phyloP scores from a whole-genome alignment of 768 basidiomycete genomes.

The Pluteus cervinus region DNA sequence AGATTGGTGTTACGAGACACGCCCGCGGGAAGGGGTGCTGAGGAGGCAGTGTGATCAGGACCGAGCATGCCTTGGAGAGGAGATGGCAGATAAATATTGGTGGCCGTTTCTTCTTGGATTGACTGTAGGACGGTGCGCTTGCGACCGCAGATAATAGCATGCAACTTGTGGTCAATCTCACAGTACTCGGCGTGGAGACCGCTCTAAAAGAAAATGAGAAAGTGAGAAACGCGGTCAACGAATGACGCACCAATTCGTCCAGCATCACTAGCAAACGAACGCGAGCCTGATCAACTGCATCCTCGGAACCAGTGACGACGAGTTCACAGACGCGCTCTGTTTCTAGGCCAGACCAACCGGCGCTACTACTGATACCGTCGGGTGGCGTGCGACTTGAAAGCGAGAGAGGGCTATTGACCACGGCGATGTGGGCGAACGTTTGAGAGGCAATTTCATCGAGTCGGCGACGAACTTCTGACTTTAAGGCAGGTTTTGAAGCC shows the following conservation, averaged over 20 bases:
- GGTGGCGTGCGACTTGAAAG: conserved; percentile 73
- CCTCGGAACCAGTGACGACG: conserved; percentile 82
- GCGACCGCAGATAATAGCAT: conserved; percentile 84
- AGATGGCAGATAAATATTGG: conserved; percentile 93
- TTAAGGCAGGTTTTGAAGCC: conserved; percentile 72
- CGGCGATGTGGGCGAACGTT: conserved; percentile 89
- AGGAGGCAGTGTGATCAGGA: conserved; percentile 44
- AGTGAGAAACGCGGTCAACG: not conserved
- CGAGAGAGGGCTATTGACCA: conserved; percentile 79
- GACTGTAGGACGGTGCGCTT: conserved; percentile 83
- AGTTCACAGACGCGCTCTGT: conserved; percentile 92
- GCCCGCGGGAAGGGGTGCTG: conserved; percentile 28
- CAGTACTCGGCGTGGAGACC: conserved; percentile 86
- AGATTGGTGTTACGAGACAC: conserved; percentile 60
- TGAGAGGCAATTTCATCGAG: conserved; percentile 94
- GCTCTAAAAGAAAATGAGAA: conserved; percentile 44
- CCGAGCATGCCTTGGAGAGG: conserved; percentile 83
- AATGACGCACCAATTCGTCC: conserved; percentile 78
- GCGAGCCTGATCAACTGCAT: conserved; percentile 87
- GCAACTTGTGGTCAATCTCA: conserved; percentile 94
- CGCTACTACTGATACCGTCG: conserved; percentile 68
- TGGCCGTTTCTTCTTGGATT: conserved; percentile 95
- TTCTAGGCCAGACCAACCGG: conserved; percentile 87
- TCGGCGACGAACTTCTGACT: conserved; percentile 73
- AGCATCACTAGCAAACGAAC: conserved; percentile 89